phyloP scores from a whole-genome alignment of 345 rosid genomes.

The Cardamine occulta region DNA sequence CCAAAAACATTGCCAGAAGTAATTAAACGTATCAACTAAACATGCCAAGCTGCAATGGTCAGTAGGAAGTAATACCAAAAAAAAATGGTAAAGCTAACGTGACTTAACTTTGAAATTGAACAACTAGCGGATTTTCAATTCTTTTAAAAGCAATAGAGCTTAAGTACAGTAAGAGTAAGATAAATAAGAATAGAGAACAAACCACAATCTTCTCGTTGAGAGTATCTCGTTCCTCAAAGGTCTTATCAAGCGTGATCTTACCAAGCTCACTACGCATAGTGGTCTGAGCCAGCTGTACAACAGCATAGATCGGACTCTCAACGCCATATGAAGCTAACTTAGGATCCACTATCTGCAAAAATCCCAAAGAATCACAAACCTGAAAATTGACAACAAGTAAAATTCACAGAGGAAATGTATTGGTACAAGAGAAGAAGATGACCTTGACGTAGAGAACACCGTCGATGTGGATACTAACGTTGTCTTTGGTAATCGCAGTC shows the following conservation, averaged over 20 bases:
- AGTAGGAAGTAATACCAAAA: background rate
- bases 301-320: conserved; percentile 92
- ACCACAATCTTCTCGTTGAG: conserved; percentile 98
- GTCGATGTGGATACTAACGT: conserved; percentile 87
- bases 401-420: background rate
- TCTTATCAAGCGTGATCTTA: conserved; percentile 95
- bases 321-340: conserved; percentile 92
- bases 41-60: conserved; percentile 13
- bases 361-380: background rate
- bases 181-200: conserved; percentile 32
- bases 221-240: conserved; percentile 93
- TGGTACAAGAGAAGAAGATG: background rate
- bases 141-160: background rate
- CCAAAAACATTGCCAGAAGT: background rate
- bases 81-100: conserved; percentile 1
- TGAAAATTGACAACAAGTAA: background rate
- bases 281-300: conserved; percentile 95
- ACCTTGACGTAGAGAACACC: conserved; percentile 96
- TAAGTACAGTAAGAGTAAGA: conserved; percentile 2
- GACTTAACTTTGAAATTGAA: background rate
- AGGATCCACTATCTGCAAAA: conserved; percentile 85
- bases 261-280: conserved; percentile 99
- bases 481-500: conserved; percentile 91
- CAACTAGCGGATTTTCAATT: background rate
- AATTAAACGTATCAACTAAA: conserved; percentile 7